phyloP scores from a whole-genome alignment of 495 filamentous ascomycete species.

The Penicillium flavigenum region DNA sequence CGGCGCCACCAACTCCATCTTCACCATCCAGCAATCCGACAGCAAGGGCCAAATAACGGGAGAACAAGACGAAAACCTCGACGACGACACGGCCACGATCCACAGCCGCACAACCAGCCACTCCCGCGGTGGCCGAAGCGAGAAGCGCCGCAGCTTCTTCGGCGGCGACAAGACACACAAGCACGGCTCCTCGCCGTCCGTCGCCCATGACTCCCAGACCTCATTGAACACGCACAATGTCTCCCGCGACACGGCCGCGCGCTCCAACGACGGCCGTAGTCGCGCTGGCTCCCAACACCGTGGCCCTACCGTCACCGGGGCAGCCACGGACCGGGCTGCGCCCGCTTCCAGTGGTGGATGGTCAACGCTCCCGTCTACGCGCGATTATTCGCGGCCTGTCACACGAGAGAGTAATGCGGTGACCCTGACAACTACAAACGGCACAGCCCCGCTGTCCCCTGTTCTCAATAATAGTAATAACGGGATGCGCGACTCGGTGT shows the following conservation, averaged over 20 bases:
- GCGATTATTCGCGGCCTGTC: conserved; percentile 39
- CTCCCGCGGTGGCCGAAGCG: conserved; percentile 38
- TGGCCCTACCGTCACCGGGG: conserved; percentile 21
- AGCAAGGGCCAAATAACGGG: conserved; percentile 26
- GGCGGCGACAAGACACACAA: conserved; percentile 39
- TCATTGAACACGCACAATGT: conserved; percentile 32
- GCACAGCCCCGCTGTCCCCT: conserved; percentile 10
- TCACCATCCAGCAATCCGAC: conserved; percentile 33
- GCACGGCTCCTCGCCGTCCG: conserved; percentile 38
- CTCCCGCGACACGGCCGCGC: conserved; percentile 31
- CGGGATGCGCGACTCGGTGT: conserved; percentile 47
- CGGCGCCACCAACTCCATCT: conserved; percentile 36
- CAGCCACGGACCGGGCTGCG: conserved; percentile 25
- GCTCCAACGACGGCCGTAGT: conserved; percentile 39
- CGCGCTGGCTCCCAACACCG: conserved; percentile 35
- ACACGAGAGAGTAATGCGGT: conserved; percentile 33
- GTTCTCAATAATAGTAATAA: conserved; percentile 15
- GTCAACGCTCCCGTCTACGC: conserved; percentile 42
- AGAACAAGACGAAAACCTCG: conserved; percentile 29
- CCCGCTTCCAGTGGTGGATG: conserved; percentile 35
- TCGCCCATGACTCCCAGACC: conserved; percentile 31
- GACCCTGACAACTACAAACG: conserved; percentile 20
- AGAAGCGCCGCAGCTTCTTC: conserved; percentile 46
- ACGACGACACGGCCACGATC: conserved; percentile 46
- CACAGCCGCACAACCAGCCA: conserved; percentile 44